These are phyloP conservation scores for Pythium aristosporum DNA, from an alignment of 352 stramenopile species.

Conservation along the genomic window DNA sequence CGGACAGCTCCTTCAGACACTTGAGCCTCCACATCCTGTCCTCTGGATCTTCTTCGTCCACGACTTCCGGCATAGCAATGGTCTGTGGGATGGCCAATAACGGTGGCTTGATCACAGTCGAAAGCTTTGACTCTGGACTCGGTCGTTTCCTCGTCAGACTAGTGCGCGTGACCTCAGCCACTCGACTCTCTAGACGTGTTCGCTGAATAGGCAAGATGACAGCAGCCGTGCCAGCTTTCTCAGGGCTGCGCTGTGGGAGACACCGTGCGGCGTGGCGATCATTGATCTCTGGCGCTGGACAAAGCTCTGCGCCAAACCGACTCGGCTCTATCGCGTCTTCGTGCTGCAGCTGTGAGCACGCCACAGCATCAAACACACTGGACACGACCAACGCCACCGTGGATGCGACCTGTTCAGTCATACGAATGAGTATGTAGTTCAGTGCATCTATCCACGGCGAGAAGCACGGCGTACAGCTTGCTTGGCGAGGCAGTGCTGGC, in stretches of 20 bases:
- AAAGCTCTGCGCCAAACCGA: constrained; percentile 30
- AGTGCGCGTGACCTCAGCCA: constrained; percentile 12
- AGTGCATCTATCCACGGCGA: background rate
- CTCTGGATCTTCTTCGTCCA: constrained; percentile 20
- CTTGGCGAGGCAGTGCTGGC: constrained; percentile 35
- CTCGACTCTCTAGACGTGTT: constrained; percentile 6
- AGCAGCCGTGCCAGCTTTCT: constrained; percentile 22
- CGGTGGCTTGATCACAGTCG: background rate
- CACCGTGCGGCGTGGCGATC: constrained; percentile 52
- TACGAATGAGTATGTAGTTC: background rate
- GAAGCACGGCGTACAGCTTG: constrained; percentile 17
- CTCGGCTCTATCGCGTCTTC: constrained; percentile 22
- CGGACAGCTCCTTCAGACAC: constrained; percentile 24
- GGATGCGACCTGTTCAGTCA: constrained; percentile 12
- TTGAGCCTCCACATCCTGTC: constrained; percentile 17
- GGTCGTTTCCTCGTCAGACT: constrained; percentile 9
- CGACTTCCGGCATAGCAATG: constrained; percentile 8
- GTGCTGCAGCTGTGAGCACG: constrained; percentile 28
- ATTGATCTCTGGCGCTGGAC: constrained; percentile 28
- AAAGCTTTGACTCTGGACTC: constrained; percentile 14
- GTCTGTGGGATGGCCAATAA: constrained; percentile 20
- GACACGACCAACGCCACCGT: constrained; percentile 31
- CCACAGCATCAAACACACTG: constrained; percentile 43
- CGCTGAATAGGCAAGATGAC: constrained; percentile 5
- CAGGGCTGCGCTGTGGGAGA: constrained; percentile 38